Evolutionary conservation across 108 stramenopile genomes (phyloP).

Genomic region (Phaeodactylum tricornutum): DNA sequence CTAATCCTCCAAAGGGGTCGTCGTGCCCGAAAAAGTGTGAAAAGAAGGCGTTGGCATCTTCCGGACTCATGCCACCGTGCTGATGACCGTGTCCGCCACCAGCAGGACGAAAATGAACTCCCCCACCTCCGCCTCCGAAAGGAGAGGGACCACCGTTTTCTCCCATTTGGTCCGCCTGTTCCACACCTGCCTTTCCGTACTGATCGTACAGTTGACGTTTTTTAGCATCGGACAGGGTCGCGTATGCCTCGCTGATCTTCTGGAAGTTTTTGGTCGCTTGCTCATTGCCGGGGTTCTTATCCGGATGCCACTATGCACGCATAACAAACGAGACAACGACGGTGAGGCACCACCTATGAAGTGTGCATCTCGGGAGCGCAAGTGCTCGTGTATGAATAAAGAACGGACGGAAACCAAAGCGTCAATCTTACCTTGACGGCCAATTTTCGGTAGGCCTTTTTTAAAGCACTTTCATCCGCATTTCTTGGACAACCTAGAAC

Average conservation of each 20-base stretch:
- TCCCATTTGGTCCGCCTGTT: conserved; percentile 52
- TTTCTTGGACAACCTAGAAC: conserved; percentile 64
- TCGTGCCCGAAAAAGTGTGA: conserved; percentile 66
- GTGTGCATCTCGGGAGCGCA: neutral
- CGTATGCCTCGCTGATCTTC: conserved; percentile 81
- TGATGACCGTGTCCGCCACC: conserved; percentile 43
- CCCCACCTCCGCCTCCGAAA: conserved; percentile 38
- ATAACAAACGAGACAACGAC: conserved; percentile 4
- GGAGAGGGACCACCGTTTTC: conserved; percentile 33
- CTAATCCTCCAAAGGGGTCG: conserved; percentile 75
- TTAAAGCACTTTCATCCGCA: conserved; percentile 63
- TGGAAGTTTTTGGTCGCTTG: conserved; percentile 83
- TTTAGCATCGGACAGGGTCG: conserved; percentile 62
- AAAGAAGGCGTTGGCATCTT: conserved; percentile 73
- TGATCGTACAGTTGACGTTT: conserved; percentile 80
- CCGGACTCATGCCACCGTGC: conserved; percentile 81
- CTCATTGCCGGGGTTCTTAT: conserved; percentile 78
- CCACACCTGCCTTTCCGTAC: conserved; percentile 68
- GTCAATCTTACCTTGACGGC: conserved; percentile 62
- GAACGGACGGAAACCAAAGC: neutral
- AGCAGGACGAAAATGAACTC: conserved; percentile 28
- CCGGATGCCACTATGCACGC: conserved; percentile 66
- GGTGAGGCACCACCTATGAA: conserved; percentile 2
- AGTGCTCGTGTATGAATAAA: neutral
- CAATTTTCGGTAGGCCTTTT: conserved; percentile 78